Evolutionary conservation across 768 basidiomycete genomes (phyloP).

Genomic region (Ephemerocybe angulata): DNA sequence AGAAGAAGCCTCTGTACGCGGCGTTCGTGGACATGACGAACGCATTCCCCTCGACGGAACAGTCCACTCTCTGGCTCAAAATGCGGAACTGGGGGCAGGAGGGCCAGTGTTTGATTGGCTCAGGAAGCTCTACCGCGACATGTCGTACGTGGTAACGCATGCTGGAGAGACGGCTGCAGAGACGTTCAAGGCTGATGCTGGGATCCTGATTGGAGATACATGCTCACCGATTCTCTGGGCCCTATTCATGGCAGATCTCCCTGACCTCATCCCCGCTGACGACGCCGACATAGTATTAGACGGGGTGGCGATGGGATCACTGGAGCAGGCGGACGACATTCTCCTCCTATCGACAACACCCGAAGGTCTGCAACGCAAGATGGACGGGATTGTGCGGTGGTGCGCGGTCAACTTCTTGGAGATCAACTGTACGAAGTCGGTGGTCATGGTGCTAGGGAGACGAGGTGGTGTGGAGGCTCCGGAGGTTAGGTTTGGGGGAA

Average conservation of each 20-base stretch:
- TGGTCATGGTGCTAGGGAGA: conserved; percentile 11
- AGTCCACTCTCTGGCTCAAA: conserved; percentile 28
- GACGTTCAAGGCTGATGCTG: conserved; percentile 18
- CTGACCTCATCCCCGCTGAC: conserved; percentile 4
- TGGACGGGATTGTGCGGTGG: conserved; percentile 18
- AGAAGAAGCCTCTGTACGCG: conserved; percentile 17
- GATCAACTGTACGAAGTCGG: conserved; percentile 22
- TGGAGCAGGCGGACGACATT: conserved; percentile 27
- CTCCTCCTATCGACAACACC: conserved; percentile 15
- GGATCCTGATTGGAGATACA: no score
- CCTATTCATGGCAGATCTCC: conserved; percentile 20
- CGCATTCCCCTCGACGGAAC: conserved; percentile 33
- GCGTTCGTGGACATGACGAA: conserved; percentile 24
- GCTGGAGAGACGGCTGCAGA: conserved; percentile 11
- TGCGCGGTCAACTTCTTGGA: conserved; percentile 22
- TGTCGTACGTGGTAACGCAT: conserved; percentile 19
- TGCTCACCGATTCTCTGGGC: conserved; percentile 27
- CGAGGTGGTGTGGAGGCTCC: no score
- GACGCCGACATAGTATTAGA: conserved; percentile 16
- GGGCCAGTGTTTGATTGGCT: conserved; percentile 28
- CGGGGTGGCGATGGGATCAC: conserved; percentile 10
- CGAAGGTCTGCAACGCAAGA: conserved; percentile 14
- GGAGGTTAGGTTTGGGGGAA: no score
- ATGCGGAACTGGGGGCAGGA: conserved; percentile 18
- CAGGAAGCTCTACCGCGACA: conserved; percentile 19